phyloP scores from a whole-genome alignment of 768 basidiomycete species.

The Auricularia sp. region DNA sequence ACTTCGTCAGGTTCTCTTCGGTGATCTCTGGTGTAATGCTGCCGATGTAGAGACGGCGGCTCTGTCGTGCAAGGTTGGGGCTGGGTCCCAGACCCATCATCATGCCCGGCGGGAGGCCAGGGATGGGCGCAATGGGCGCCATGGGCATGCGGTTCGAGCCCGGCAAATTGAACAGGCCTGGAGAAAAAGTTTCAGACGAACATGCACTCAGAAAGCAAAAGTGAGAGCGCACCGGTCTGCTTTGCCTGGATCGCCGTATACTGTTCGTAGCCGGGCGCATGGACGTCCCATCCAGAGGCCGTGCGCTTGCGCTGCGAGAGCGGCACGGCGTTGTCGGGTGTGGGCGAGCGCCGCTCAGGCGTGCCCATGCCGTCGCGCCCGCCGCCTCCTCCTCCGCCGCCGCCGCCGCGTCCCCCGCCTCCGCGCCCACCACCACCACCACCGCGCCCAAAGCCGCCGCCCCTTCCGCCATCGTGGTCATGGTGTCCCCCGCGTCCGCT shows the following conservation, averaged over 20 bases:
- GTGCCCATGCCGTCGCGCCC: constrained; percentile 44
- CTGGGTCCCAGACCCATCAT: constrained; percentile 81
- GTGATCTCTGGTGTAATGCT: constrained; percentile 93
- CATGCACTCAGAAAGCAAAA: background rate
- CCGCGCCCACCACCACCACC: constrained; percentile 22
- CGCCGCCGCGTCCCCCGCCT: constrained; percentile 27
- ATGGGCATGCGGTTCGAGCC: constrained; percentile 87
- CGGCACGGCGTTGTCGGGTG: constrained; percentile 73
- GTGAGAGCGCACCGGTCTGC: constrained; percentile 63
- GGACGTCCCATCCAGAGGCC: constrained; percentile 93
- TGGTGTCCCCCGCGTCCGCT: constrained; percentile 19
- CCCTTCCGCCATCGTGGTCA: constrained; percentile 16
- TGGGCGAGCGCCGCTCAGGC: constrained; percentile 78
- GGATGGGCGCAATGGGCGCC: constrained; percentile 70
- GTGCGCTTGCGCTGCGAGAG: constrained; percentile 81
- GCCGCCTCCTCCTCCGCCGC: constrained; percentile 43
- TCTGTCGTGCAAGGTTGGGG: constrained; percentile 86
- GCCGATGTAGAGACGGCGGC: constrained; percentile 91
- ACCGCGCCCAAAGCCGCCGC: constrained; percentile 18
- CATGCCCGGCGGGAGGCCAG: constrained; percentile 74
- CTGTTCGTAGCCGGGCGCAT: constrained; percentile 91
- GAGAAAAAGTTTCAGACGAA: constrained; percentile 11
- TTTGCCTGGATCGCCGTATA: constrained; percentile 97
- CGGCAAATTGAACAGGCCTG: constrained; percentile 93
- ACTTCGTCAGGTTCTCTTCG: constrained; percentile 82